Evolutionary conservation across 2,329 filamentous ascomycete genomes (phyloP).

Genomic region (Didymella arachidicola): DNA sequence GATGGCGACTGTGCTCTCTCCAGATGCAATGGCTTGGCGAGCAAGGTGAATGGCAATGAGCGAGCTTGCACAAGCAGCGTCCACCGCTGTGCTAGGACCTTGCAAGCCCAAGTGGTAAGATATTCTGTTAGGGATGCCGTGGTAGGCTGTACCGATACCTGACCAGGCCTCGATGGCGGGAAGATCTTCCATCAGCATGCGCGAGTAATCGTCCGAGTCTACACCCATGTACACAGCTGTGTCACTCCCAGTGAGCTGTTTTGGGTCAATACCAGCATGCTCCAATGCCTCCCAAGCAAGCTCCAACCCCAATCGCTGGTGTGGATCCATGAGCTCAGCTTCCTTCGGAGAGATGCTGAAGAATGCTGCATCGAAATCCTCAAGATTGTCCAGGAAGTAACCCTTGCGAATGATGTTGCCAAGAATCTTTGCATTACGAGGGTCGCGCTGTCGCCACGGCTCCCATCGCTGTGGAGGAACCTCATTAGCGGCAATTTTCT

Average conservation of each 20-base stretch:
- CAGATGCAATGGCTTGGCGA: constrained; percentile 39
- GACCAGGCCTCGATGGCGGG: constrained; percentile 50
- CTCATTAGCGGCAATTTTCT: constrained; percentile 41
- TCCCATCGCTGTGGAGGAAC: constrained; percentile 45
- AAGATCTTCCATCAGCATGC: constrained; percentile 46
- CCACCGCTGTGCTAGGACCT: constrained; percentile 54
- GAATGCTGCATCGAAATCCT: constrained; percentile 38
- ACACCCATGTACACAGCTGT: constrained; percentile 39
- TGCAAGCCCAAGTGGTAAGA: constrained; percentile 45
- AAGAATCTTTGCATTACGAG: constrained; percentile 37
- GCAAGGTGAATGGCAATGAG: constrained; percentile 46
- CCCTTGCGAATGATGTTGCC: constrained; percentile 37
- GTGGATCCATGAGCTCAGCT: constrained; percentile 40
- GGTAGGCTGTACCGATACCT: constrained; percentile 52
- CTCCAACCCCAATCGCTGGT: constrained; percentile 36
- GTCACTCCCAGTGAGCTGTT: constrained; percentile 29
- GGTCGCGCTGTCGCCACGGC: constrained; percentile 38
- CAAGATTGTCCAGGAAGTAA: constrained; percentile 44
- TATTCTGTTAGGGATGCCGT: constrained; percentile 50
- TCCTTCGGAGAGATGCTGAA: constrained; percentile 44
- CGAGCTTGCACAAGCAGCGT: constrained; percentile 48
- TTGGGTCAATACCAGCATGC: constrained; percentile 31
- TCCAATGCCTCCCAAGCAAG: constrained; percentile 42
- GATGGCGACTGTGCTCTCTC: constrained; percentile 34
- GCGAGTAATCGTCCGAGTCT: constrained; percentile 31